A percentile compares a stretch with the other conserved stretches of the same genome.
phyloP scores from a whole-genome alignment of 352 stramenopile genomes.

The Globisporangium heterothallicum region DNA sequence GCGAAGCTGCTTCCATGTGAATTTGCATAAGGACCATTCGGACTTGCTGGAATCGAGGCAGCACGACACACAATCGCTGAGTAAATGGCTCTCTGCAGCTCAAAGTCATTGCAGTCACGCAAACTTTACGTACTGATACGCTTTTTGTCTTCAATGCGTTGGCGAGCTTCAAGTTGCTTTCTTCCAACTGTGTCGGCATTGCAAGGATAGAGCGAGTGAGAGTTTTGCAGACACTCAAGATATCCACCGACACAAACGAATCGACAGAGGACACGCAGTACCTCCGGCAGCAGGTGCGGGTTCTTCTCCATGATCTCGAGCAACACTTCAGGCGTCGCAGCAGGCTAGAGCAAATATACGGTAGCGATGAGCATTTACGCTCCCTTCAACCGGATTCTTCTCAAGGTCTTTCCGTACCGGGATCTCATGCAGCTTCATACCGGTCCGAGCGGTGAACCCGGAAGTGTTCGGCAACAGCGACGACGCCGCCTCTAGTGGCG shows the following conservation, averaged over 20 bases:
- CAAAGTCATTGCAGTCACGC: not conserved
- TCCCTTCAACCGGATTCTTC: no score
- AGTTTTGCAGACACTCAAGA: no score
- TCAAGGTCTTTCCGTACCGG: conserved; percentile 35
- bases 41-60: conserved; percentile 45
- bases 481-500: conserved; percentile 5
- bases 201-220: not conserved
- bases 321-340: conserved; percentile 67
- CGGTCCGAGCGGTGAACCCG: conserved; percentile 36
- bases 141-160: conserved; percentile 61
- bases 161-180: conserved; percentile 58
- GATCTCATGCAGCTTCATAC: conserved; percentile 79
- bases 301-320: conserved; percentile 85
- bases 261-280: conserved; percentile 12
- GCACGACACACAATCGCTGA: not conserved
- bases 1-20: conserved; percentile 76
- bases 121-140: conserved; percentile 50
- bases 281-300: conserved; percentile 56
- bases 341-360: conserved; percentile 18
- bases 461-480: conserved; percentile 10
- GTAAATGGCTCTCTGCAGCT: not conserved
- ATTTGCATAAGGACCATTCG: conserved; percentile 82
- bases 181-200: conserved; percentile 37
- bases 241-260: not conserved
- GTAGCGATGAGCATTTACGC: no score